Percentiles rank a stretch among this genome's conserved stretches.
phyloP scores from a whole-genome alignment of 371 early-diverging fungal genomes.

The Synchytrium microbalum region DNA sequence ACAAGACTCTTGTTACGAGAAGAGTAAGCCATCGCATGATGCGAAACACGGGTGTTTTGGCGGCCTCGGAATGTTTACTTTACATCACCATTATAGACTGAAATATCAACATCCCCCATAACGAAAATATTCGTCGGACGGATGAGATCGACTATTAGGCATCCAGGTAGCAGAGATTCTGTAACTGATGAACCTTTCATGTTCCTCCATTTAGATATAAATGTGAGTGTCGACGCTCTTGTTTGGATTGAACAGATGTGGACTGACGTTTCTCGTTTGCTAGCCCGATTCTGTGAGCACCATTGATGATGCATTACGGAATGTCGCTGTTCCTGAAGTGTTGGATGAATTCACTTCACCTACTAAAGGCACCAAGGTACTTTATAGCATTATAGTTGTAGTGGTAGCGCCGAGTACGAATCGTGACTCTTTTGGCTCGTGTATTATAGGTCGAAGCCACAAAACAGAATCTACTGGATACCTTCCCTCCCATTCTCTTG shows the following conservation, averaged over 20 bases:
- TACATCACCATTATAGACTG: conserved; percentile 32
- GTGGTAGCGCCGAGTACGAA: too few relatives aligned
- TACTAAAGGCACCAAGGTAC: conserved; percentile 10
- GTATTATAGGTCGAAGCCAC: conserved; percentile 62
- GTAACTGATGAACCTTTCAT: conserved; percentile 83
- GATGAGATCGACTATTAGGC: conserved; percentile 66
- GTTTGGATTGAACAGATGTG: conserved; percentile 7
- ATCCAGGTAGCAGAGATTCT: conserved; percentile 70
- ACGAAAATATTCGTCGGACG: conserved; percentile 80
- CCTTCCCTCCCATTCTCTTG: conserved; percentile 85
- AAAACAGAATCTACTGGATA: conserved; percentile 76
- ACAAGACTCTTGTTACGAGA: conserved; percentile 45
- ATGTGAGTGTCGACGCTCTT: conserved; percentile 28
- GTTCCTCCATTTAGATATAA: conserved; percentile 80
- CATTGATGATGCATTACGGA: conserved; percentile 77
- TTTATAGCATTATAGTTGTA: too few relatives aligned
- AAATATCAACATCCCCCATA: conserved; percentile 68
- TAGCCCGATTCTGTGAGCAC: conserved; percentile 64
- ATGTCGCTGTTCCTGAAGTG: conserved; percentile 64
- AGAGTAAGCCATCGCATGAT: conserved; percentile 13
- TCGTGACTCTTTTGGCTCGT: too few relatives aligned
- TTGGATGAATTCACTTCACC: conserved; percentile 52
- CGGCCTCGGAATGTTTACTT: too few relatives aligned
- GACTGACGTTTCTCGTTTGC: conserved; percentile 5
- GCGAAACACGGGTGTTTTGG: not conserved